phyloP scores from a whole-genome alignment of 495 filamentous ascomycete species.

The Hypoxylon lenormandii region DNA sequence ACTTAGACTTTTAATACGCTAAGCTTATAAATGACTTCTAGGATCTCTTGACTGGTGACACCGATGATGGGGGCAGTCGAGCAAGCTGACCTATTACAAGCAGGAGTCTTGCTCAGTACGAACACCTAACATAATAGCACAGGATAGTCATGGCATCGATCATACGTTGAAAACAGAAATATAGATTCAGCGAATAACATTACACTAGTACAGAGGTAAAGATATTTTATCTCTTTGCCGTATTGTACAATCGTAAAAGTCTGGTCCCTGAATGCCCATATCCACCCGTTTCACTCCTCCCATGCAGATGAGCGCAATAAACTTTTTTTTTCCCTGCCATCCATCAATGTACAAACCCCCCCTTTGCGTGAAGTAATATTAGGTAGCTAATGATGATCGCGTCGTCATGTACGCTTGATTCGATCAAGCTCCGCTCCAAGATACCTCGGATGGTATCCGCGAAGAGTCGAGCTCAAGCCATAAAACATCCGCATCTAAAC shows the following conservation, averaged over 20 bases:
- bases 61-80: too few relatives aligned
- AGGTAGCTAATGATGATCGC: constrained; percentile 42
- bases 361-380: constrained; percentile 36
- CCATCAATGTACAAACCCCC: constrained; percentile 50
- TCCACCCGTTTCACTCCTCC: constrained; percentile 50
- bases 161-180: too few relatives aligned
- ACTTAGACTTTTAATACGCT: too few relatives aligned
- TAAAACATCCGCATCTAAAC: constrained; percentile 36
- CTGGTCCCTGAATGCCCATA: constrained; percentile 41
- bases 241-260: constrained; percentile 52
- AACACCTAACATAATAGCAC: too few relatives aligned
- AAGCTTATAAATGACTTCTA: too few relatives aligned
- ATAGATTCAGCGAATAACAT: constrained; percentile 22
- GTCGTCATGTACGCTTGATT: constrained; percentile 42
- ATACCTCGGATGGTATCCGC: constrained; percentile 22
- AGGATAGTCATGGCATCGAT: too few relatives aligned
- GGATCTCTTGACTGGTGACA: too few relatives aligned
- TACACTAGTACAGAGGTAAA: constrained; percentile 47
- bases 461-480: constrained; percentile 22
- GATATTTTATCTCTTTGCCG: constrained; percentile 29
- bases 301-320: constrained; percentile 50
- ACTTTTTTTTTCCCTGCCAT: constrained; percentile 51
- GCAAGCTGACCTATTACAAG: too few relatives aligned
- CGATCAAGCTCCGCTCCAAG: constrained; percentile 35
- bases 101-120: too few relatives aligned